These are phyloP conservation scores for Cytospora piceae DNA, from an alignment of 2,329 filamentous ascomycete genomes.

Conservation along the genomic window DNA sequence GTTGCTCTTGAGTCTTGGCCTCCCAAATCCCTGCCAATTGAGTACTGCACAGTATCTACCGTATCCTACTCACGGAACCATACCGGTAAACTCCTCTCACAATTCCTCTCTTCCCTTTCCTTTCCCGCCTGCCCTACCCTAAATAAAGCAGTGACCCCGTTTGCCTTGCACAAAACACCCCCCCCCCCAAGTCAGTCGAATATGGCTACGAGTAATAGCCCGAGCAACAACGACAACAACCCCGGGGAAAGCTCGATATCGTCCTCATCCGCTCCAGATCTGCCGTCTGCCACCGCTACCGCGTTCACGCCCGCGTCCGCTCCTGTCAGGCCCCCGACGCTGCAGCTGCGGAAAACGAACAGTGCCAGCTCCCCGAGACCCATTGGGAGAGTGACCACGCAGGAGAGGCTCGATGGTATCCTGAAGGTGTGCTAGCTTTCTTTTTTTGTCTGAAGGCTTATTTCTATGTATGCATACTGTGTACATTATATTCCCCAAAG, in stretches of 20 bases:
- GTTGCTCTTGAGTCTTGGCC: not conserved
- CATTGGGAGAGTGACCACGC: constrained; percentile 36
- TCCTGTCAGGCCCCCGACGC: constrained; percentile 9
- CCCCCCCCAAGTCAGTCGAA: not conserved
- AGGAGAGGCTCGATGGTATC: constrained; percentile 40
- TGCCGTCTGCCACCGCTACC: constrained; percentile 2
- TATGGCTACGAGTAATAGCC: constrained; percentile 6
- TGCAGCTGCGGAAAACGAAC: constrained; percentile 29
- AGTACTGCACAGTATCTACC: not conserved
- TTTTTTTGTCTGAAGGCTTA: not conserved
- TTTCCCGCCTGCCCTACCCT: not conserved
- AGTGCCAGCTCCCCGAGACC: constrained; percentile 23
- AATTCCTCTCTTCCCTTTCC: not conserved
- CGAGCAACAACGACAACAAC: not conserved
- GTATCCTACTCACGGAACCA: constrained; percentile 6
- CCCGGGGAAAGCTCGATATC: constrained; percentile 11
- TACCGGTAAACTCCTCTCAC: constrained; percentile 1
- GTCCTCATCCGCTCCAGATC: constrained; percentile 2
- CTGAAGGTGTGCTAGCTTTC: constrained; percentile 37
- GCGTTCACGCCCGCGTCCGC: constrained; percentile 7
- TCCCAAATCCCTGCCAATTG: not conserved
- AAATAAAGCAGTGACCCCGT: not conserved
- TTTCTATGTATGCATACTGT: not conserved
- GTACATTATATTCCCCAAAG: not conserved
- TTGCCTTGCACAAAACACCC: not conserved